Percentiles rank a stretch among this genome's conserved stretches.
phyloP scores from a whole-genome alignment of 371 early-diverging fungal genomes.

The Lichtheimia corymbifera region DNA sequence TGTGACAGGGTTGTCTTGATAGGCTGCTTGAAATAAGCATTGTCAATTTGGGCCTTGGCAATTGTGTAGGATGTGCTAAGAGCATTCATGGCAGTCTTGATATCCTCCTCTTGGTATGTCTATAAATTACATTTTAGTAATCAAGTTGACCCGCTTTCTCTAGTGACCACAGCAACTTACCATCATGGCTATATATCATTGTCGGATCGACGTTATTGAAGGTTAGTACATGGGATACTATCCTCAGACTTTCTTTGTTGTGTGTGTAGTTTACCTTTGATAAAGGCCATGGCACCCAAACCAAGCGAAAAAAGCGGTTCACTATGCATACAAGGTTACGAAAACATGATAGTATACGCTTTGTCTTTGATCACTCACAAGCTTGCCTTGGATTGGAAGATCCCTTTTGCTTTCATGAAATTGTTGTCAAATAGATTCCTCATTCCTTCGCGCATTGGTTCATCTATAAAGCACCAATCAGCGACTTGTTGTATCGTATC shows the following conservation, averaged over 20 bases:
- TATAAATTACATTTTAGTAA: conserved; percentile 4
- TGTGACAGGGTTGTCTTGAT: conserved; percentile 39
- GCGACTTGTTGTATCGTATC: neutral
- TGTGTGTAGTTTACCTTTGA: conserved; percentile 32
- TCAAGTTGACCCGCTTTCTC: neutral
- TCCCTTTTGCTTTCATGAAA: conserved; percentile 50
- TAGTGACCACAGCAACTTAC: conserved; percentile 1
- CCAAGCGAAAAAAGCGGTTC: conserved; percentile 52
- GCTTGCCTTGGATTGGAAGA: conserved; percentile 42
- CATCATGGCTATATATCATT: conserved; percentile 12
- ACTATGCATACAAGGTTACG: conserved; percentile 4
- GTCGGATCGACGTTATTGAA: neutral
- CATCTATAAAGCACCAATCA: conserved; percentile 25
- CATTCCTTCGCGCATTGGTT: conserved; percentile 44
- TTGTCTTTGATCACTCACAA: conserved; percentile 20
- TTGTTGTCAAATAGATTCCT: conserved; percentile 45
- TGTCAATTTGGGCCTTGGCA: conserved; percentile 45
- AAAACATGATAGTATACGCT: neutral
- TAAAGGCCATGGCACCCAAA: conserved; percentile 50
- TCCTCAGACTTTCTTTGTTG: too few relatives aligned
- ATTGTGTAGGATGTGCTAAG: conserved; percentile 41
- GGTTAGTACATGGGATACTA: neutral
- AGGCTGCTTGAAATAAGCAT: conserved; percentile 34
- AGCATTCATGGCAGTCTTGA: conserved; percentile 35
- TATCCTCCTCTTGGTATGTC: conserved; percentile 41